Evolutionary conservation across 495 filamentous ascomycete genomes (phyloP).

Genomic region (Tuber microsphaerosporum): DNA sequence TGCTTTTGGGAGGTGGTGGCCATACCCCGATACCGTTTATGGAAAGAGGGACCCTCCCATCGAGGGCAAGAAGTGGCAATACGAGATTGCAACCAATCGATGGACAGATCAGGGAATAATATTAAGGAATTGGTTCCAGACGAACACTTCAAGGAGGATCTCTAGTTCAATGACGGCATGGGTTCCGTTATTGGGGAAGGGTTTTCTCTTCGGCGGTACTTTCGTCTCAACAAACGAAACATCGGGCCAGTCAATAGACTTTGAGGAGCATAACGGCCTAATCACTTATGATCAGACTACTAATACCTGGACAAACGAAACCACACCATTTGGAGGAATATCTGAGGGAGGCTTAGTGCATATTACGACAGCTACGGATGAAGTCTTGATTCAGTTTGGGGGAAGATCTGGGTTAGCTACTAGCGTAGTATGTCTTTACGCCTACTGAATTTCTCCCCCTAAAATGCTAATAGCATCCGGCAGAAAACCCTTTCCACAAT

Average conservation of each 20-base stretch:
- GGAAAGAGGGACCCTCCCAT: not conserved
- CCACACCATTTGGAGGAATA: not conserved
- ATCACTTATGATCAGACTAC: slow-evolving; percentile 7
- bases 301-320: slow-evolving; percentile 15
- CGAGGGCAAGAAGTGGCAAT: not conserved
- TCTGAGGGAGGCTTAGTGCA: not conserved
- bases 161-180: slow-evolving; percentile 7
- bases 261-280: not conserved
- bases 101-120: not conserved
- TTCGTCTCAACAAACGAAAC: not conserved
- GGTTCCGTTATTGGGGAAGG: slow-evolving; percentile 7
- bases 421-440: not conserved
- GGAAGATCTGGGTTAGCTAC: not conserved
- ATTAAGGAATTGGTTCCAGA: too few relatives aligned
- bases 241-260: not conserved
- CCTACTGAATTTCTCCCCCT: not conserved
- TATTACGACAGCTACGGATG: slow-evolving; percentile 6
- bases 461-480: not conserved
- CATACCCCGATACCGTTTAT: not conserved
- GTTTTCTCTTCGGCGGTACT: not conserved
- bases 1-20: not conserved
- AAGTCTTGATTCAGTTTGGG: slow-evolving; percentile 17
- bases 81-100: not conserved
- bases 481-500: slow-evolving; percentile 9
- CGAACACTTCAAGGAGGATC: not conserved